These are phyloP conservation scores for Zygnema circumcarinatum DNA, from an alignment of 139 green algal genomes.

Conservation along the genomic window DNA sequence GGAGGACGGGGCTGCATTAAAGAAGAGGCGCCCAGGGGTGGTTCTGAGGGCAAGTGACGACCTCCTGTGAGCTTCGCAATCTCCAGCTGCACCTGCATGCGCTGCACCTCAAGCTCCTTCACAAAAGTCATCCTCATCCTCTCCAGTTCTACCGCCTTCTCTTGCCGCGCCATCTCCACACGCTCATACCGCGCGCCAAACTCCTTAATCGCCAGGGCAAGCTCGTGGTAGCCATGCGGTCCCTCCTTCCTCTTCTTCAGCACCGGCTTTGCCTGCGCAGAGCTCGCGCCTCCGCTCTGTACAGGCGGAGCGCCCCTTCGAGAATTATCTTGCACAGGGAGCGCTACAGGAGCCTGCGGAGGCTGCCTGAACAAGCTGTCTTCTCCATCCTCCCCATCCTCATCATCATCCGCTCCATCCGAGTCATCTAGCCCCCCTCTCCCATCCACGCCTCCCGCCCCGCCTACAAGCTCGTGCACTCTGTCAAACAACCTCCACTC, in stretches of 20 bases:
- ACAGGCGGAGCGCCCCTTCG: background rate
- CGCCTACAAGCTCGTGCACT: conserved; percentile 23
- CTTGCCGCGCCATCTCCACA: conserved; percentile 13
- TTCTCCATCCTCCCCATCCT: background rate
- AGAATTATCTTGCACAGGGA: background rate
- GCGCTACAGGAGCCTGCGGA: background rate
- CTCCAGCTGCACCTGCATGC: conserved; percentile 40
- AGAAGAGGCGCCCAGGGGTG: background rate
- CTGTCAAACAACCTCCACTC: conserved; percentile 40
- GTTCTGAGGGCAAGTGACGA: background rate
- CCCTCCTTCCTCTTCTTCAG: conserved; percentile 29
- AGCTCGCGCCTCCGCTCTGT: background rate
- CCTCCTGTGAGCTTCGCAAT: conserved; percentile 17
- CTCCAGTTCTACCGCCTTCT: conserved; percentile 29
- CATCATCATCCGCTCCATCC: conserved; percentile 7
- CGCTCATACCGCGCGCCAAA: conserved; percentile 22
- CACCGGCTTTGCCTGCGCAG: background rate
- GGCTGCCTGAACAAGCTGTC: background rate
- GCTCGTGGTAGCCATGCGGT: background rate
- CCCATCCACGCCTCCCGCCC: background rate
- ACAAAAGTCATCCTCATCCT: conserved; percentile 30
- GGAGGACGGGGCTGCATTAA: background rate
- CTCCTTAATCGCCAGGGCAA: conserved; percentile 24
- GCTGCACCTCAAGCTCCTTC: conserved; percentile 26
- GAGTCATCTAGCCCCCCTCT: background rate